A percentile compares a stretch with the other conserved stretches of the same genome.
Conservation (phyloP, 2,329 filamentous ascomycete genomes). For the Neopestalotiopsis clavispora region DNA sequence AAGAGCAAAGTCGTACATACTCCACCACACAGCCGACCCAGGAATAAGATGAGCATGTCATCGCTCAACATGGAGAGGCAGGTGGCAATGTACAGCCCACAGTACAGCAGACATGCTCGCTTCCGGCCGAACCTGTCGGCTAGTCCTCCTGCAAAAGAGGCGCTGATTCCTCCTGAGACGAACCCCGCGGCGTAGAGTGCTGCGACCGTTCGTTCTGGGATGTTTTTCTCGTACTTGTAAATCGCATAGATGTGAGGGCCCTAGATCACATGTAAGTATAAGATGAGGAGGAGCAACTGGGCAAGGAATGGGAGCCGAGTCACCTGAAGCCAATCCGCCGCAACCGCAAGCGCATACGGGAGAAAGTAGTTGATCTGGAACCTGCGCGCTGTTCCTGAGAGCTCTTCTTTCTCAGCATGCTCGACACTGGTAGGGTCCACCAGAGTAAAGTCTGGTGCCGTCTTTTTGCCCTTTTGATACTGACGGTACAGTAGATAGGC, state of each 20-base stretch:
- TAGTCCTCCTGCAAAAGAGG: constrained; percentile 42
- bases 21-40: constrained; percentile 59
- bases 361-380: constrained; percentile 15
- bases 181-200: constrained; percentile 54
- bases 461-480: constrained; percentile 22
- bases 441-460: constrained; percentile 29
- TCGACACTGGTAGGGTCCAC: constrained; percentile 28
- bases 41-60: constrained; percentile 49
- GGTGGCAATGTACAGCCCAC: constrained; percentile 54
- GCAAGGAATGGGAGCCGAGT: neutral
- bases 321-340: constrained; percentile 52
- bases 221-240: constrained; percentile 32
- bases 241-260: constrained; percentile 25
- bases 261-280: constrained; percentile 19
- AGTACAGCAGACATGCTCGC: constrained; percentile 58
- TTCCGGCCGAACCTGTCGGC: constrained; percentile 53
- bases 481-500: constrained; percentile 29
- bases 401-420: constrained; percentile 5
- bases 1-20: constrained; percentile 62
- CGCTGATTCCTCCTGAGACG: constrained; percentile 52
- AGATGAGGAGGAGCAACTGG: neutral
- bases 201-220: constrained; percentile 31
- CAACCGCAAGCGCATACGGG: constrained; percentile 44
- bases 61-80: constrained; percentile 56
- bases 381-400: neutral